Evolutionary conservation across 1,284 basidiomycete species (phyloP).

Genomic region (Malassezia nana): DNA sequence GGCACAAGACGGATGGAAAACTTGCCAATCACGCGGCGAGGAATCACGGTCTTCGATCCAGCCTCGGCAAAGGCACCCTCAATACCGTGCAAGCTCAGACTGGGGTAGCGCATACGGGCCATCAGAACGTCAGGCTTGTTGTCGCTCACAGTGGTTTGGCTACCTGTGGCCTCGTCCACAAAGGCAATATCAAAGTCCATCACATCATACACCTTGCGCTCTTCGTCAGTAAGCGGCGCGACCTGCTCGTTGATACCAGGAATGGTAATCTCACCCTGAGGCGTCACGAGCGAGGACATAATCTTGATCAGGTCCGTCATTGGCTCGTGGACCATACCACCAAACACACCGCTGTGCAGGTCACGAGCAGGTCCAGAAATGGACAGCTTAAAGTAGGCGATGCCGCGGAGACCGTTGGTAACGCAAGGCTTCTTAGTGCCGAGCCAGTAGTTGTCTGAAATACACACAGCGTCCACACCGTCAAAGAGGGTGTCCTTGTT

Average conservation of each 20-base stretch:
- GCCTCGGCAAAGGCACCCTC: constrained; percentile 78
- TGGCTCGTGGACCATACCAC: constrained; percentile 49
- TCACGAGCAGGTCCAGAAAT: constrained; percentile 78
- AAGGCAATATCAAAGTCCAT: constrained; percentile 54
- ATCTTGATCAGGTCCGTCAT: constrained; percentile 59
- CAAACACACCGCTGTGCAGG: constrained; percentile 66
- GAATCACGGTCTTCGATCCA: constrained; percentile 77
- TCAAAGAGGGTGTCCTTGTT: constrained; percentile 78
- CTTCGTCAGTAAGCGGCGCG: constrained; percentile 63
- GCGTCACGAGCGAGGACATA: constrained; percentile 68
- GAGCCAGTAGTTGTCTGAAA: constrained; percentile 53
- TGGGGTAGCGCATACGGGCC: constrained; percentile 65
- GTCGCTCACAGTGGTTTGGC: constrained; percentile 62
- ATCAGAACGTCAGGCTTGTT: constrained; percentile 79
- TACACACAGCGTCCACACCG: constrained; percentile 88
- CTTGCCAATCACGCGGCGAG: constrained; percentile 71
- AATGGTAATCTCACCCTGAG: constrained; percentile 72
- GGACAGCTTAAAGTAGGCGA: constrained; percentile 77
- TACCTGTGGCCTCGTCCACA: constrained; percentile 71
- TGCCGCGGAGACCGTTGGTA: constrained; percentile 58
- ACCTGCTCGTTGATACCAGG: constrained; percentile 88
- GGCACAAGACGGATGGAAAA: constrained; percentile 59
- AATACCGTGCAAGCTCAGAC: constrained; percentile 86
- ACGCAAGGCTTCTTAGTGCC: constrained; percentile 49
- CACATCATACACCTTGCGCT: constrained; percentile 55